Evolutionary conservation across 169 alveolate species (phyloP).

Genomic region (Perkinsus marinus): DNA sequence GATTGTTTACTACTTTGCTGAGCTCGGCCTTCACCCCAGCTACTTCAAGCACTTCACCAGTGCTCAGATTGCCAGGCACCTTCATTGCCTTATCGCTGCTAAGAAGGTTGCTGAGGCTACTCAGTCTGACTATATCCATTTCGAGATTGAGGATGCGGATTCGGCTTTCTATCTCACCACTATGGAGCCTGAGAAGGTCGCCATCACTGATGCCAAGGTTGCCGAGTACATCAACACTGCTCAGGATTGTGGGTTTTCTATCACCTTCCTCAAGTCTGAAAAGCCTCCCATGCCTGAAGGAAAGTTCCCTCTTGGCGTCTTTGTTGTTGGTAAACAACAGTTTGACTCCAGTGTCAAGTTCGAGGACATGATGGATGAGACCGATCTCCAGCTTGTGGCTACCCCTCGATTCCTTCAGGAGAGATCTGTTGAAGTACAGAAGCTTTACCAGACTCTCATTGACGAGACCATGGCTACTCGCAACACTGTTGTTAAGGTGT

Average conservation of each 20-base stretch:
- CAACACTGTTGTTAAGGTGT: no score
- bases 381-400: neutral
- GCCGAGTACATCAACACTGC: no score
- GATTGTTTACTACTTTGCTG: neutral
- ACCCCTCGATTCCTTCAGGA: neutral
- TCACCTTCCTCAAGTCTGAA: no score
- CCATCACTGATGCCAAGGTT: no score
- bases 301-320: no score
- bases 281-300: no score
- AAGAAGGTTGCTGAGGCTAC: slow-evolving; percentile 1
- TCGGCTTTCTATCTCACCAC: neutral
- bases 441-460: neutral
- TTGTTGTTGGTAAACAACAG: no score
- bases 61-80: neutral
- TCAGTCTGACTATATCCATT: neutral
- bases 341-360: no score
- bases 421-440: neutral
- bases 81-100: neutral
- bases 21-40: slow-evolving; percentile 2
- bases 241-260: no score
- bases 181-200: no score
- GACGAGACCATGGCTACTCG: neutral
- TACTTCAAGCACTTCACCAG: slow-evolving; percentile 5
- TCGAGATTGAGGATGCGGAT: neutral
- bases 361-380: neutral